phyloP scores from a whole-genome alignment of 2,329 filamentous ascomycete genomes.

The Colletotrichum kahawae region DNA sequence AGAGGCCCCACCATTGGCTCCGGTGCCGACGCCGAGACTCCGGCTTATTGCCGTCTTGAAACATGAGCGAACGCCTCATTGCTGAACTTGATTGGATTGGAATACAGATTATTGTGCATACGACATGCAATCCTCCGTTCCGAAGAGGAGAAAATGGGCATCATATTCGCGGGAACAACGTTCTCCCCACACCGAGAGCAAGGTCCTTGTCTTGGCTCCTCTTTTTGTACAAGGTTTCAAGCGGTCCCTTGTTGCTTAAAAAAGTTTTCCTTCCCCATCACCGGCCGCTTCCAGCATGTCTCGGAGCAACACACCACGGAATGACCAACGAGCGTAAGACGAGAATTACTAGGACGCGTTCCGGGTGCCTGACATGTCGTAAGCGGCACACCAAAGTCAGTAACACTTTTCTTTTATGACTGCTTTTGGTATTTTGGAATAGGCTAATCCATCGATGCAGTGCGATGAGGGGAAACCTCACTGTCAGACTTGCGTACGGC shows the following conservation, averaged over 20 bases:
- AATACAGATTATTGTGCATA: not conserved
- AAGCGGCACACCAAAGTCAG: not conserved
- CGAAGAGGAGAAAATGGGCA: too few relatives aligned
- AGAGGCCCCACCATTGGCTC: not conserved
- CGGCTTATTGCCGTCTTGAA: not conserved
- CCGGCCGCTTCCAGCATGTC: not conserved
- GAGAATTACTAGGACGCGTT: not conserved
- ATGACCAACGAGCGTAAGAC: not conserved
- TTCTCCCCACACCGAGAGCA: not conserved
- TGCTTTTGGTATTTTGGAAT: not conserved
- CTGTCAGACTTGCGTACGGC: not conserved
- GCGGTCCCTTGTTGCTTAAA: not conserved
- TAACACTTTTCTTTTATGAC: not conserved
- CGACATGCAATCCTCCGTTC: accelerated
- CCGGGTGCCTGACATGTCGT: not conserved
- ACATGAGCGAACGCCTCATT: not conserved
- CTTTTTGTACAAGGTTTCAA: not conserved
- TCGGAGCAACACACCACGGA: not conserved
- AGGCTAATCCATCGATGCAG: not conserved
- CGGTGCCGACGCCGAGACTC: not conserved
- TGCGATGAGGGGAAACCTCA: not conserved
- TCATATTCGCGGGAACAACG: not conserved
- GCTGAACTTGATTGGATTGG: accelerated
- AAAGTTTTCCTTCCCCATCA: not conserved
- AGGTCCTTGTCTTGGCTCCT: not conserved